These are phyloP conservation scores for Lichtheimia ornata DNA, from an alignment of 371 early-diverging fungal genomes.

Conservation along the genomic window DNA sequence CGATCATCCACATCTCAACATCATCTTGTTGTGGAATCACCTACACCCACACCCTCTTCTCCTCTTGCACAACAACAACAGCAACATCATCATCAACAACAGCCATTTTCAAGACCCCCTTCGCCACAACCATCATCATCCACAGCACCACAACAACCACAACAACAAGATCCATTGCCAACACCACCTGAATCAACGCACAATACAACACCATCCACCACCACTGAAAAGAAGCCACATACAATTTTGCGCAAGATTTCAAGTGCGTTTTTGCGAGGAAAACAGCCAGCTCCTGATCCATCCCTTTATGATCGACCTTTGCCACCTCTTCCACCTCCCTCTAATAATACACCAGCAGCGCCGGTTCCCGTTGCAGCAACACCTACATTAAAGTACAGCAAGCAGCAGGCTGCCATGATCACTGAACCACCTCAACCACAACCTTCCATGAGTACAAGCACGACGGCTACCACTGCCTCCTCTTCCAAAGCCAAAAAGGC, in stretches of 20 bases:
- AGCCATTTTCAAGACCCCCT: slow-evolving; percentile 3
- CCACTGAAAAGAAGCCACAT: background rate
- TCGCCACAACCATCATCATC: background rate
- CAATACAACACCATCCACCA: background rate
- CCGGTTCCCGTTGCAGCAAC: slow-evolving; percentile 8
- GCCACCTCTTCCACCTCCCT: slow-evolving; percentile 5
- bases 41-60: slow-evolving; percentile 3
- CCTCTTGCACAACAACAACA: slow-evolving; percentile 7
- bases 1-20: slow-evolving; percentile 46
- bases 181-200: background rate
- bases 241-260: slow-evolving; percentile 24
- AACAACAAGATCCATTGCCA: background rate
- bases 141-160: background rate
- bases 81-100: slow-evolving; percentile 3
- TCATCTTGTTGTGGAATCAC: slow-evolving; percentile 20
- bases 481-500: background rate
- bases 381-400: slow-evolving; percentile 3
- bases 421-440: background rate
- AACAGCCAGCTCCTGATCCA: background rate
- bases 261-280: slow-evolving; percentile 15
- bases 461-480: background rate
- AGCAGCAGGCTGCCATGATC: slow-evolving; percentile 6
- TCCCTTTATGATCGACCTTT: slow-evolving; percentile 7
- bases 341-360: slow-evolving; percentile 7
- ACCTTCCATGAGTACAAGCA: background rate